These are phyloP conservation scores for Epichloe bromicola DNA, from an alignment of 2,329 filamentous ascomycete genomes.

Conservation along the genomic window DNA sequence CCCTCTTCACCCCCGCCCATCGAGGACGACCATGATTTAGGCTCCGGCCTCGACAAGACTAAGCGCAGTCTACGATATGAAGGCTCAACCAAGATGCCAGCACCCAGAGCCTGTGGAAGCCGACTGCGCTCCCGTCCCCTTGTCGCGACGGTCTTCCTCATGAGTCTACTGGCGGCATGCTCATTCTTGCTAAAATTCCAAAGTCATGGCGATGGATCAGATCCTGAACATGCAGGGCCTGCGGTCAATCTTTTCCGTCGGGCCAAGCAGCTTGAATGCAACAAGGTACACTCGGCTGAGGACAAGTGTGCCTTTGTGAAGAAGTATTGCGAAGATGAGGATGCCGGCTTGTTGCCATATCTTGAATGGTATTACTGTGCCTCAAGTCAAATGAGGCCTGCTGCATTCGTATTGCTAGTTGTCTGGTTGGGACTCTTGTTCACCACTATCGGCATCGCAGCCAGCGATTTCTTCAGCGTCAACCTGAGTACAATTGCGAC, in stretches of 20 bases:
- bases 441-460: constrained; percentile 92
- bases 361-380: constrained; percentile 83
- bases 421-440: constrained; percentile 83
- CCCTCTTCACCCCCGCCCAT: not conserved
- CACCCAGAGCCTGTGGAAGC: constrained; percentile 16
- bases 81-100: constrained; percentile 9
- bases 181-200: constrained; percentile 23
- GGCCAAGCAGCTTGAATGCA: constrained; percentile 45
- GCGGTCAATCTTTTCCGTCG: constrained; percentile 11
- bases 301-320: constrained; percentile 83
- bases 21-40: not conserved
- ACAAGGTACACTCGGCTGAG: constrained; percentile 58
- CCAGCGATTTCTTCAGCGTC: constrained; percentile 96
- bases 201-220: constrained; percentile 2
- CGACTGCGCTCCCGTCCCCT: constrained; percentile 35
- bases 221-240: not conserved
- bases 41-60: not conserved
- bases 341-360: constrained; percentile 82
- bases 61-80: constrained; percentile 6
- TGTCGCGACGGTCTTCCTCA: constrained; percentile 31
- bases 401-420: constrained; percentile 69
- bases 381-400: constrained; percentile 50
- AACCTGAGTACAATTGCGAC: constrained; percentile 88
- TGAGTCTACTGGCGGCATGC: constrained; percentile 33
- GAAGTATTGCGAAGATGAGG: constrained; percentile 73